These are phyloP conservation scores for Erodium texanum DNA, from an alignment of 441 rosid genomes.

Conservation along the genomic window DNA sequence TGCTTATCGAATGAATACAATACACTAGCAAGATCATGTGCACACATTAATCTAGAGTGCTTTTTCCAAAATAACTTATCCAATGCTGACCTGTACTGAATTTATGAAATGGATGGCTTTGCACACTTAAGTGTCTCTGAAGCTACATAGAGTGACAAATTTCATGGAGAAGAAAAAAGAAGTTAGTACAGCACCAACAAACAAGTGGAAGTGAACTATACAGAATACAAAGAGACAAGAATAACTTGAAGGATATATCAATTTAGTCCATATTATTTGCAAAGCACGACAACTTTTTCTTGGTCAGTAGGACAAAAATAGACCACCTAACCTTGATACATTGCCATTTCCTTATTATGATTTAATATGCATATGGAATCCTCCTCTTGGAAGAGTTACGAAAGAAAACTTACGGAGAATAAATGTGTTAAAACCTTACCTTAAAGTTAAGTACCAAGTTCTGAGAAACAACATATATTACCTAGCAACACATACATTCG, in stretches of 20 bases:
- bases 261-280: background rate
- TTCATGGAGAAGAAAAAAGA: background rate
- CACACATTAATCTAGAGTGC: background rate
- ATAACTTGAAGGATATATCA: background rate
- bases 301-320: background rate
- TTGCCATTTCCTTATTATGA: background rate
- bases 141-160: constrained; percentile 38
- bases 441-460: constrained; percentile 1
- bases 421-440: background rate
- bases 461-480: background rate
- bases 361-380: background rate
- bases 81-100: constrained; percentile 64
- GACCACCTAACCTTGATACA: background rate
- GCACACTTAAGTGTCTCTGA: constrained; percentile 59
- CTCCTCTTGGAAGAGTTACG: constrained; percentile 1
- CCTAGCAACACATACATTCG: background rate
- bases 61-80: background rate
- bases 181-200: constrained; percentile 11
- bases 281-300: background rate
- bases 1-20: background rate
- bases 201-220: constrained; percentile 3
- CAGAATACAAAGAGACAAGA: background rate
- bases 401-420: background rate
- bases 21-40: background rate
- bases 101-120: constrained; percentile 79